Percentiles rank a stretch among this genome's conserved stretches.
These are phyloP conservation scores for Chrysoporthe cubensis DNA, from an alignment of 2,329 filamentous ascomycete genomes.

Conservation along the genomic window DNA sequence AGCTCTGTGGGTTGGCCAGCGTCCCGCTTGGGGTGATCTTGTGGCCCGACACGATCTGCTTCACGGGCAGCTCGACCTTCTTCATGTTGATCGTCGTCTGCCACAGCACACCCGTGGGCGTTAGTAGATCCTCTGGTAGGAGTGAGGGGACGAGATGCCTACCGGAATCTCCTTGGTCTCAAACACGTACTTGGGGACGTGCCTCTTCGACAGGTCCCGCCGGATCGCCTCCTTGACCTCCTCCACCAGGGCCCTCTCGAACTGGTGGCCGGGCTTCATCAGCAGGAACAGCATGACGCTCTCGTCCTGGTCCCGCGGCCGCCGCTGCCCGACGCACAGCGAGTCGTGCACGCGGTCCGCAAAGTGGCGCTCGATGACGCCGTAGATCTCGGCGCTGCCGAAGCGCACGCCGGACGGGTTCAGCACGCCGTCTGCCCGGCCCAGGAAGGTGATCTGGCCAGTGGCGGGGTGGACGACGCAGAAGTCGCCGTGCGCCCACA, in stretches of 20 bases:
- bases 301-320: conserved; percentile 60
- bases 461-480: conserved; percentile 71
- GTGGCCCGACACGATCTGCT: conserved; percentile 79
- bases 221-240: conserved; percentile 68
- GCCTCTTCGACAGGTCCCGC: conserved; percentile 69
- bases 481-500: conserved; percentile 76
- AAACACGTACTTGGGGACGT: conserved; percentile 79
- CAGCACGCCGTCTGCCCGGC: conserved; percentile 76
- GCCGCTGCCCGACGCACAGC: conserved; percentile 78
- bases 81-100: conserved; percentile 83
- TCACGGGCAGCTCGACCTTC: conserved; percentile 83
- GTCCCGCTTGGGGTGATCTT: conserved; percentile 77
- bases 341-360: conserved; percentile 66
- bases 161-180: conserved; percentile 82
- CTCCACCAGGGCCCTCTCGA: conserved; percentile 58
- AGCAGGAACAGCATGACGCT: conserved; percentile 59
- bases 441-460: conserved; percentile 67
- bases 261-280: conserved; percentile 59
- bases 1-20: conserved; percentile 73
- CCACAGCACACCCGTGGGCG: neutral
- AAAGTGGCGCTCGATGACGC: conserved; percentile 70
- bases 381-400: conserved; percentile 80
- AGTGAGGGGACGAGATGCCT: conserved; percentile 40
- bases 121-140: no score
- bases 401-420: conserved; percentile 82